Conservation (phyloP, 1,284 basidiomycete genomes). For the Austropuccinia psidii region DNA sequence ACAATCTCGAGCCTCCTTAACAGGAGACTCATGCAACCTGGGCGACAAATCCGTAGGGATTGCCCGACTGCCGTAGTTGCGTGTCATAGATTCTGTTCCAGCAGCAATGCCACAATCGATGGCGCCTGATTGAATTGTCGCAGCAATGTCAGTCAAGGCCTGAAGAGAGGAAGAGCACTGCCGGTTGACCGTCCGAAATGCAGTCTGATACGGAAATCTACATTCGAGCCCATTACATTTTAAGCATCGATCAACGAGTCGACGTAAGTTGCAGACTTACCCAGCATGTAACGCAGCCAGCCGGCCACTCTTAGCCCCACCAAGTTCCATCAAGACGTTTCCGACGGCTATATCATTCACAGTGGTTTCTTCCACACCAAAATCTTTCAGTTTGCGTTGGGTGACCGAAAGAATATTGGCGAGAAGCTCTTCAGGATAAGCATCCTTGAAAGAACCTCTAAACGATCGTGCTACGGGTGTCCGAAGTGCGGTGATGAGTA, state of each 20-base stretch:
- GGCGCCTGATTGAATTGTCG: constrained; percentile 45
- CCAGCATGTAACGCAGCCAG: constrained; percentile 49
- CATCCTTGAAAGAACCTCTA: constrained; percentile 46
- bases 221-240: background rate
- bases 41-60: constrained; percentile 44
- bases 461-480: constrained; percentile 47
- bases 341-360: constrained; percentile 48
- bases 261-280: constrained; percentile 35
- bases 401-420: constrained; percentile 46
- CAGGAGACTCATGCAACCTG: constrained; percentile 40
- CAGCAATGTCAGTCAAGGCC: constrained; percentile 48
- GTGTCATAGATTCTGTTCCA: constrained; percentile 46
- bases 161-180: constrained; percentile 48
- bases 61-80: constrained; percentile 44
- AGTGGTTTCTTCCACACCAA: constrained; percentile 43
- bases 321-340: constrained; percentile 34
- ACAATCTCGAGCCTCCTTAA: constrained; percentile 43
- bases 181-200: constrained; percentile 47
- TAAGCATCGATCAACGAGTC: constrained; percentile 38
- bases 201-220: constrained; percentile 34
- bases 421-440: constrained; percentile 47
- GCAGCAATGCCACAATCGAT: constrained; percentile 45
- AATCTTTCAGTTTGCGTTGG: constrained; percentile 45
- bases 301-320: background rate
- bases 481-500: constrained; percentile 47